Base-by-base conservation (phyloP, 2,329 filamentous ascomycete species). In the Aureobasidium mangrovei region DNA sequence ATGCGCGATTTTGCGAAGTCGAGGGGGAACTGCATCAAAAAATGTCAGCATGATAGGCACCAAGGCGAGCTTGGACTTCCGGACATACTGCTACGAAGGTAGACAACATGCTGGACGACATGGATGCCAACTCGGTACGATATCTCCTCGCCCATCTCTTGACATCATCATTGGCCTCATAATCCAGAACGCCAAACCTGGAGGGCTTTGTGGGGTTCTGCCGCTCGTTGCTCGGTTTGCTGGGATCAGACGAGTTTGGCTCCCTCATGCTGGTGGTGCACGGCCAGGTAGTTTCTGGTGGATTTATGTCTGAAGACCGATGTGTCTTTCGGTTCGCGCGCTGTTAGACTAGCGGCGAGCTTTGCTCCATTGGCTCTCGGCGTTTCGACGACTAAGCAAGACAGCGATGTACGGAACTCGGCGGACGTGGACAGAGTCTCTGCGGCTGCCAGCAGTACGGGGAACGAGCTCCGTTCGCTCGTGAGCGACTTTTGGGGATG, bases 1-100 rank as follows among this genome's bases (percentile, higher is more conserved):
- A 93, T 88, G 65, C 88, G 86, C 54, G 86, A 91, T 76, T 94
- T 94, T 67, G 91, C 85, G 63, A 88, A 91, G 69, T 94, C 88
- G 61, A 94, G 80, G 26, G 88, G 88, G 66, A 91, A 94, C 74
- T 77, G 51, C 31, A 54, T 24, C 24, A 33, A 41, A 35, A n/a
- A 31, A 10, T 18, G 39, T 60, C 42, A 52, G 43, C 51, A 32
- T 43, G 39, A 41, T 24, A 28, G 29, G 26, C 8, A 18, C 9
- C 6, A 10, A 48, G 18, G 32, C n/a, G 28, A 12, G 8, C 4
- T 28, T 18, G 36, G 39, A 28, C 29, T 10, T 18, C 41, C 9
- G 24, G n/a, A 24, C 32, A 35, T 65, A 80, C 77, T n/a, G 88
- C 85, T 60, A 80, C 77, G 65, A 89, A 78, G 40, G 88, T 93